Percentiles rank a stretch among this genome's conserved stretches.
These are phyloP conservation scores for Talaromyces sp. DNA, from an alignment of 2,329 filamentous ascomycete species.

Conservation along the genomic window DNA sequence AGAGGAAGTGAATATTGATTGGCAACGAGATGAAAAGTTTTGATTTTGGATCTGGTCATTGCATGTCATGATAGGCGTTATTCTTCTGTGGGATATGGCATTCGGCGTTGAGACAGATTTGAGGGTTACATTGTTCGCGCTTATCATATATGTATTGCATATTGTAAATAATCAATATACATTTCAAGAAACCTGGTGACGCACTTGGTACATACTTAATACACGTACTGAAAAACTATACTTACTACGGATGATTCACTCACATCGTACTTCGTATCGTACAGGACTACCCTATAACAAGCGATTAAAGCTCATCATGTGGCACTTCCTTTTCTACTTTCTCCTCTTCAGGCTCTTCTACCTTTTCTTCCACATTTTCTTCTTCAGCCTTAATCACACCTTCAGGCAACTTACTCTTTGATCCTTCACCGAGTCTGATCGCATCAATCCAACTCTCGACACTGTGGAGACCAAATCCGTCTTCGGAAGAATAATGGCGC, in stretches of 20 bases:
- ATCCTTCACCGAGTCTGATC: slow-evolving; percentile 84
- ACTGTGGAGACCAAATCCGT: slow-evolving; percentile 51
- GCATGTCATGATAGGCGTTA: slow-evolving; percentile 17
- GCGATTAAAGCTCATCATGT: slow-evolving; percentile 21
- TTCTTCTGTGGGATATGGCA: background rate
- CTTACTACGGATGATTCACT: background rate
- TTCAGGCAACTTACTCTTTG: slow-evolving; percentile 70
- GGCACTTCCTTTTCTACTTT: slow-evolving; percentile 11
- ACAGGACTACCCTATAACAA: background rate
- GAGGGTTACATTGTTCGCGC: background rate
- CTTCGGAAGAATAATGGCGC: slow-evolving; percentile 62
- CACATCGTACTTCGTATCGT: slow-evolving; percentile 2
- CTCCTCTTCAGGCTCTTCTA: slow-evolving; percentile 23
- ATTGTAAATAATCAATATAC: slow-evolving; percentile 5
- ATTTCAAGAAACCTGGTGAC: background rate
- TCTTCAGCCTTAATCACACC: slow-evolving; percentile 50
- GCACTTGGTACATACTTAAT: background rate
- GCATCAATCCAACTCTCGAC: slow-evolving; percentile 85
- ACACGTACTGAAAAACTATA: background rate
- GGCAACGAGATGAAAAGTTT: slow-evolving; percentile 8
- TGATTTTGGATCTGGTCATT: slow-evolving; percentile 4
- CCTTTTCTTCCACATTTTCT: slow-evolving; percentile 22
- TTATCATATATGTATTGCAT: background rate
- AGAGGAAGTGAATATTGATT: slow-evolving; percentile 27
- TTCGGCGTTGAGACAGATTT: slow-evolving; percentile 8